Conservation (phyloP, 352 stramenopile genomes). For the Globisporangium nodosum region DNA sequence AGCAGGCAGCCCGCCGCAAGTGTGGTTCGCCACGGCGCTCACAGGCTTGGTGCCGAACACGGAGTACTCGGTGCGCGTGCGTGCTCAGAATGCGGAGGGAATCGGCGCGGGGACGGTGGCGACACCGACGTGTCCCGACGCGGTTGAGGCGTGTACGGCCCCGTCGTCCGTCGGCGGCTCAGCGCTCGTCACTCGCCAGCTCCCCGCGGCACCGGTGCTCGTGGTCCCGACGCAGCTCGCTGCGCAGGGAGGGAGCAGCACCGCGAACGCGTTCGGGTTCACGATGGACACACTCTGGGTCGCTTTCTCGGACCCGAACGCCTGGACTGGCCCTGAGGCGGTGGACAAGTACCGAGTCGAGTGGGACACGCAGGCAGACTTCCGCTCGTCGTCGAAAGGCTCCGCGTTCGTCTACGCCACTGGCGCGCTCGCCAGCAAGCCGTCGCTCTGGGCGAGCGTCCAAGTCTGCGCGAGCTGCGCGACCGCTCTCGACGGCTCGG, state of each 20-base stretch:
- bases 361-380: slow-evolving; percentile 77
- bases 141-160: slow-evolving; percentile 71
- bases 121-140: slow-evolving; percentile 83
- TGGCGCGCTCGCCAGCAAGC: slow-evolving; percentile 12
- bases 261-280: slow-evolving; percentile 55
- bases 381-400: slow-evolving; percentile 37
- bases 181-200: slow-evolving; percentile 49
- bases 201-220: slow-evolving; percentile 43
- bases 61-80: slow-evolving; percentile 77
- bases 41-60: slow-evolving; percentile 37
- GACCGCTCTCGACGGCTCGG: slow-evolving; percentile 18
- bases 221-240: slow-evolving; percentile 44
- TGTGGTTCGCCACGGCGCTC: slow-evolving; percentile 24
- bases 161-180: slow-evolving; percentile 2
- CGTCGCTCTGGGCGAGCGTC: slow-evolving; percentile 34
- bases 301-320: slow-evolving; percentile 56
- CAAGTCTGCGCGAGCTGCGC: slow-evolving; percentile 51
- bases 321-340: slow-evolving; percentile 65
- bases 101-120: slow-evolving; percentile 52
- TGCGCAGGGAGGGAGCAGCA: slow-evolving; percentile 14
- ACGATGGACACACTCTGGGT: slow-evolving; percentile 54
- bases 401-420: slow-evolving; percentile 23
- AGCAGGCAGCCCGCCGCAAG: slow-evolving; percentile 1
- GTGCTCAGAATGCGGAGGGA: slow-evolving; percentile 82
- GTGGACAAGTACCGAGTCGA: slow-evolving; percentile 90